Evolutionary conservation across 2,329 filamentous ascomycete genomes (phyloP), one percentile per base, ranked within the genome.

Genomic region (Intubia oerlemansii): DNA sequence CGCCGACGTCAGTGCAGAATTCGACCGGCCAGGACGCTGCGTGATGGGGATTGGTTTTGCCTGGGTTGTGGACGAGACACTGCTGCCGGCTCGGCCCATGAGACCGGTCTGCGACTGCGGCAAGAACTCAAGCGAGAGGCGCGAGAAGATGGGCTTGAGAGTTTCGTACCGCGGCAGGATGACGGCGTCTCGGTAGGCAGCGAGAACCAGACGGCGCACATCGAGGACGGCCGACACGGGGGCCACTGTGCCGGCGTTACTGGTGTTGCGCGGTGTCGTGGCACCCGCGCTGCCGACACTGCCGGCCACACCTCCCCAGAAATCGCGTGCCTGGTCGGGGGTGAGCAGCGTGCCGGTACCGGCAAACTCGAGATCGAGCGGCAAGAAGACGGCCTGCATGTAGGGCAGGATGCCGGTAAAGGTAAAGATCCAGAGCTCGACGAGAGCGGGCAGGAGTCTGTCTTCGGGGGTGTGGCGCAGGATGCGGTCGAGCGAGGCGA

Each of bases 351-450:
- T 59, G 11, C 88, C 88, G 26, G 66, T 65, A 5, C 85, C 88
- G 30, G 80, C 74, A 45, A 98, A 91, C 46, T 98, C 88, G 9
- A 92, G 65, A 43, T 98, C 88, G 1, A 98, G 55, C 0, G 84
- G 88, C 2, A 98, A 56, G 44, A 98, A 93, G 1, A 93, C 84
- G 1, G 85, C 82, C 53, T 95, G 85, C 41, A 98, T 72, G 44
- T 92, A 95, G 0, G 88, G 88, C 5, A 95, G 53, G 21, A 95
- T 79, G 6, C 68, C 77, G 3, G 81, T 85, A 42, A 93, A 93
- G 0, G 88, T 84, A 26, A 88, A 72, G 34, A 90, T 67, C 88
- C 88, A 98, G 44, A 93, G 71, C 45, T 92, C 81, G 3, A 93
- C 85, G 1, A 98, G 59, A 32, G 81, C 71, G 0, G 81, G 79